Percentiles rank a stretch among this genome's conserved stretches.
Conservation (phyloP, 768 basidiomycete species). For the Fibroporia radiculosa region DNA sequence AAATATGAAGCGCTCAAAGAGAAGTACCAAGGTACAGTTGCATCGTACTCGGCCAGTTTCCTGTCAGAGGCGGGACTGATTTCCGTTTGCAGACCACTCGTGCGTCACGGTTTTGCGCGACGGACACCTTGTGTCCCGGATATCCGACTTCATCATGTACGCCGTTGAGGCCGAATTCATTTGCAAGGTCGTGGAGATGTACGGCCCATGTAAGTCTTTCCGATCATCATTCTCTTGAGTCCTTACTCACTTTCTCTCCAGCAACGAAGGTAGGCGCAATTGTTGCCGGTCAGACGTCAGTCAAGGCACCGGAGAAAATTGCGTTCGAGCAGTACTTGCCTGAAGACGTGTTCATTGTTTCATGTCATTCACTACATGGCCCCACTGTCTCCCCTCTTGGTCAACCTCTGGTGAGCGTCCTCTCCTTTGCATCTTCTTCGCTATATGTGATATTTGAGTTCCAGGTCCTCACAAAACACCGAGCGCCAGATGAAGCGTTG, state of each 20-base stretch:
- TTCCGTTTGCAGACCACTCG: constrained; percentile 36
- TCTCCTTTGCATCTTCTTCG: not conserved
- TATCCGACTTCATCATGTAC: constrained; percentile 91
- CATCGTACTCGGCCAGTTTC: not conserved
- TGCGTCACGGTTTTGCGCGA: constrained; percentile 62
- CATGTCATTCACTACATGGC: constrained; percentile 91
- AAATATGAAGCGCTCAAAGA: constrained; percentile 56
- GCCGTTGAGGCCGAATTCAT: constrained; percentile 91
- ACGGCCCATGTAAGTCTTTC: constrained; percentile 70
- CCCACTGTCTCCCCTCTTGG: constrained; percentile 82
- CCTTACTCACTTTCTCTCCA: constrained; percentile 19
- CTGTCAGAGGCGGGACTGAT: not conserved
- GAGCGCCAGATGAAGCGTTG: constrained; percentile 69
- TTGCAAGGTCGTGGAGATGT: constrained; percentile 73
- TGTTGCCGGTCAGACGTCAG: constrained; percentile 93
- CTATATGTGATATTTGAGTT: not conserved
- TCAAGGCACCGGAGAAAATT: constrained; percentile 86
- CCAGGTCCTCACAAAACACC: constrained; percentile 84
- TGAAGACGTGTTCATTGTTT: constrained; percentile 79
- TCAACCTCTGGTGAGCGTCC: constrained; percentile 72
- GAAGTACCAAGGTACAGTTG: constrained; percentile 50
- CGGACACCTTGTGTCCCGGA: constrained; percentile 82
- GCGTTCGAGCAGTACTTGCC: constrained; percentile 91
- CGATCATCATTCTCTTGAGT: not conserved
- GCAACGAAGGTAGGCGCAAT: constrained; percentile 90